These are phyloP conservation scores for Psilocybe mexicana DNA, from an alignment of 1,284 basidiomycete genomes.

Conservation along the genomic window DNA sequence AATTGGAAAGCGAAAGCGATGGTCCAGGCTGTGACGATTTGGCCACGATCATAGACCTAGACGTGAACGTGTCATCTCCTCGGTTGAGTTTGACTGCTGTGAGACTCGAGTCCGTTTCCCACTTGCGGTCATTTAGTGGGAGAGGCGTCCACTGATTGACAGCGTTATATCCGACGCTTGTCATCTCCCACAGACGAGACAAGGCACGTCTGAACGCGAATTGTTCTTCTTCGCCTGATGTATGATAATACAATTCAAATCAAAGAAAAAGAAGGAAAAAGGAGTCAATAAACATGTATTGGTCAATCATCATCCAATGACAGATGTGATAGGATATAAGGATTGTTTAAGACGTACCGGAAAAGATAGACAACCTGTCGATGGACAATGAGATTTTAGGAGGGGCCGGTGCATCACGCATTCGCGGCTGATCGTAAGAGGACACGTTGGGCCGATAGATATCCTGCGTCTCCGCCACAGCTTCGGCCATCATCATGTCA, in stretches of 20 bases:
- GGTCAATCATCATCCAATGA: neutral
- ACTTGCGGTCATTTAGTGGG: constrained; percentile 34
- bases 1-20: no score
- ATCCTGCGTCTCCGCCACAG: constrained; percentile 56
- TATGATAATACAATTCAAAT: neutral
- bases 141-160: constrained; percentile 50
- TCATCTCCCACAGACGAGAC: constrained; percentile 69
- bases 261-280: no score
- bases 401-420: constrained; percentile 33
- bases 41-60: neutral
- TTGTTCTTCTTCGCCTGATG: constrained; percentile 60
- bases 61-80: neutral
- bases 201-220: constrained; percentile 72
- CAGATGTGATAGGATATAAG: no score
- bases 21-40: neutral
- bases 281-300: neutral
- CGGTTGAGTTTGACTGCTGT: neutral
- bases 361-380: constrained; percentile 59
- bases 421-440: constrained; percentile 49
- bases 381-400: constrained; percentile 33
- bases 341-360: constrained; percentile 25
- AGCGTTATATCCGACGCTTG: constrained; percentile 47
- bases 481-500: constrained; percentile 60
- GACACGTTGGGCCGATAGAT: constrained; percentile 63
- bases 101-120: constrained; percentile 30